These are phyloP conservation scores for Trichoderma polysporum DNA, from an alignment of 2,329 filamentous ascomycete genomes.

Conservation along the genomic window DNA sequence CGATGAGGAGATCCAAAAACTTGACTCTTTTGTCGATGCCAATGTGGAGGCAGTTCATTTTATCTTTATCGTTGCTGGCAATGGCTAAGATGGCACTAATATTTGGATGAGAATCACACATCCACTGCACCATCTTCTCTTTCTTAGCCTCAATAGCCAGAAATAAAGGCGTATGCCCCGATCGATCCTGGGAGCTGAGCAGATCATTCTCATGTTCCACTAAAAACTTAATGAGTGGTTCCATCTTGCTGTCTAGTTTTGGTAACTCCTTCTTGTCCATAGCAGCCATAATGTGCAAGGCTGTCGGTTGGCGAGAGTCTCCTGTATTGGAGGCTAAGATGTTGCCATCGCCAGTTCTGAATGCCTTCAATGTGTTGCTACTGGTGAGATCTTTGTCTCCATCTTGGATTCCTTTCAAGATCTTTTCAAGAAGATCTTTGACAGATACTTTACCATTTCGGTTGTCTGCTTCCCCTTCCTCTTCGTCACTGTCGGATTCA, in stretches of 20 bases:
- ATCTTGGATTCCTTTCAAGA: constrained; percentile 15
- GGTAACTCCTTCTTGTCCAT: constrained; percentile 24
- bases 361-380: constrained; percentile 15
- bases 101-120: constrained; percentile 18
- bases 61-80: constrained; percentile 10
- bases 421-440: constrained; percentile 17
- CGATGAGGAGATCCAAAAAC: constrained; percentile 24
- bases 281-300: constrained; percentile 24
- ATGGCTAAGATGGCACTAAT: constrained; percentile 20
- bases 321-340: constrained; percentile 20
- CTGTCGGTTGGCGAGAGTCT: constrained; percentile 23
- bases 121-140: constrained; percentile 23
- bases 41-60: constrained; percentile 22
- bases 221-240: constrained; percentile 22
- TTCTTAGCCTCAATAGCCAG: constrained; percentile 21
- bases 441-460: constrained; percentile 14
- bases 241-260: constrained; percentile 24
- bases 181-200: constrained; percentile 7
- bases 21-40: constrained; percentile 25
- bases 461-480: constrained; percentile 9
- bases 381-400: constrained; percentile 17
- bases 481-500: constrained; percentile 26
- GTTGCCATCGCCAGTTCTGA: constrained; percentile 16
- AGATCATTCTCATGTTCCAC: constrained; percentile 12
- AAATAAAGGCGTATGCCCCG: constrained; percentile 19